Evolutionary conservation across 306 rosid genomes (phyloP).

Genomic region (Prunus mira): DNA sequence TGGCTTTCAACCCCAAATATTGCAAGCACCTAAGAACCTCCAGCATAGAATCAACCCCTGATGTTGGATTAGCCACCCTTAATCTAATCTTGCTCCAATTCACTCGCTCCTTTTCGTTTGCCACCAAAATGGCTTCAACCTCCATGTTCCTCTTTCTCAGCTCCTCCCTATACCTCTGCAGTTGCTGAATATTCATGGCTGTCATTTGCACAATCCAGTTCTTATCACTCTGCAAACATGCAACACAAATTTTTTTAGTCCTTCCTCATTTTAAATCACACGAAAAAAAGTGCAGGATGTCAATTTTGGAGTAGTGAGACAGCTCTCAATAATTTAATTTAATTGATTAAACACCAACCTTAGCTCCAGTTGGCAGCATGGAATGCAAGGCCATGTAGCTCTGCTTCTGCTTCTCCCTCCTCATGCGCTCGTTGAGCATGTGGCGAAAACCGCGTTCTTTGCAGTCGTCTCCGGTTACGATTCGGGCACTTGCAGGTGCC

Average conservation of each 20-base stretch:
- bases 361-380: slow-evolving; percentile 60
- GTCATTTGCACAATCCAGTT: slow-evolving; percentile 58
- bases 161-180: slow-evolving; percentile 38
- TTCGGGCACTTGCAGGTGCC: slow-evolving; percentile 1
- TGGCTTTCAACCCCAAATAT: slow-evolving; percentile 34
- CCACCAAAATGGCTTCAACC: slow-evolving; percentile 31
- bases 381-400: slow-evolving; percentile 54
- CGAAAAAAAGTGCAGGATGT: background rate
- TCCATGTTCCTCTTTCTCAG: slow-evolving; percentile 33
- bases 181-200: slow-evolving; percentile 38
- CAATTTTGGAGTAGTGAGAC: background rate
- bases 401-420: slow-evolving; percentile 63
- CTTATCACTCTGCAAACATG: slow-evolving; percentile 50
- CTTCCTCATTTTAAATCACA: background rate
- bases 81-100: slow-evolving; percentile 24
- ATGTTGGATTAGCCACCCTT: slow-evolving; percentile 36
- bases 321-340: too few species aligned
- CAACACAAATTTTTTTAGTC: background rate
- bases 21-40: slow-evolving; percentile 51
- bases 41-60: slow-evolving; percentile 52
- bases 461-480: slow-evolving; percentile 10
- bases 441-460: slow-evolving; percentile 49
- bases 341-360: slow-evolving; percentile 25
- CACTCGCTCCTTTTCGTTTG: background rate
- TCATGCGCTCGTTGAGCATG: slow-evolving; percentile 69